Conservation (phyloP, 495 filamentous ascomycete genomes). For the Hyaloscypha finlandica region DNA sequence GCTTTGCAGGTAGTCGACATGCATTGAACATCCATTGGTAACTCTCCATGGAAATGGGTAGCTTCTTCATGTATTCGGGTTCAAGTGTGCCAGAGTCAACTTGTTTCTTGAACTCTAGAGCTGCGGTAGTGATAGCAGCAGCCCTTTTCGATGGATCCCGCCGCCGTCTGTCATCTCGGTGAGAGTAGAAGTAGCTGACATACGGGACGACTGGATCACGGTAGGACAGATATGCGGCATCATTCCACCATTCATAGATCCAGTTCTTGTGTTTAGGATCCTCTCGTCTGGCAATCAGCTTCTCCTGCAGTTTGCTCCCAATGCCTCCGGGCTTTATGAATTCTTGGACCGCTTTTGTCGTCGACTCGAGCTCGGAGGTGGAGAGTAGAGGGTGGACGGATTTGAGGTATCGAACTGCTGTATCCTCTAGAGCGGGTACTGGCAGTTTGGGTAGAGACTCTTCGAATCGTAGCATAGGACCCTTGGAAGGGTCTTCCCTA, state of each 20-base stretch:
- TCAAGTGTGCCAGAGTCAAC: slow-evolving; percentile 84
- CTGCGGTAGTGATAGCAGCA: slow-evolving; percentile 81
- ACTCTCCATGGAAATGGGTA: slow-evolving; percentile 94
- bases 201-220: slow-evolving; percentile 97
- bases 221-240: slow-evolving; percentile 86
- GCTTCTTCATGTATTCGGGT: slow-evolving; percentile 96
- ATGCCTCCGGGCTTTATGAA: slow-evolving; percentile 81
- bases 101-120: slow-evolving; percentile 90
- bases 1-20: slow-evolving; percentile 81
- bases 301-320: slow-evolving; percentile 85
- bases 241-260: slow-evolving; percentile 98
- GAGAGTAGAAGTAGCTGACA: slow-evolving; percentile 99
- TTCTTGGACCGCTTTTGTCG: slow-evolving; percentile 77
- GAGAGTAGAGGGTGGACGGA: slow-evolving; percentile 83
- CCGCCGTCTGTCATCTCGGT: slow-evolving; percentile 87
- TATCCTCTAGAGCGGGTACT: slow-evolving; percentile 93
- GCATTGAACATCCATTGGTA: slow-evolving; percentile 99
- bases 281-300: slow-evolving; percentile 77
- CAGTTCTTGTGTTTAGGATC: slow-evolving; percentile 90
- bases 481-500: slow-evolving; percentile 87
- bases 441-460: slow-evolving; percentile 90
- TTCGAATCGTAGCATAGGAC: slow-evolving; percentile 93
- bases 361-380: slow-evolving; percentile 69
- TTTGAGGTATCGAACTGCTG: slow-evolving; percentile 86
- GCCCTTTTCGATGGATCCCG: slow-evolving; percentile 90